Conservation (phyloP, 345 rosid species). For the Populus simonii region DNA sequence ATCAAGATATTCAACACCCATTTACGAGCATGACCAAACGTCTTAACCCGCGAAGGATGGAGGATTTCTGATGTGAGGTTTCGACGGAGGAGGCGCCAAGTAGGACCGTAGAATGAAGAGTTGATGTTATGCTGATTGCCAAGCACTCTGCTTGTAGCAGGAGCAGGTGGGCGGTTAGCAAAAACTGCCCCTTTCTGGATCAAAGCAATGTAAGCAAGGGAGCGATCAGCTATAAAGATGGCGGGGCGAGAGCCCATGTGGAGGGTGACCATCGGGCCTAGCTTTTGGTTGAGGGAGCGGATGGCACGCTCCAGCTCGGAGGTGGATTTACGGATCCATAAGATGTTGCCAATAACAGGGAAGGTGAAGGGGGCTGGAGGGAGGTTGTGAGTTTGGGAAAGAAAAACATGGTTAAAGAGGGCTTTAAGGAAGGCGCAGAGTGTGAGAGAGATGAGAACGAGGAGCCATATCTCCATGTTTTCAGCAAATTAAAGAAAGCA, state of each 20-base stretch:
- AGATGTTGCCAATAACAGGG: constrained; percentile 12
- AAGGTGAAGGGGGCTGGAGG: constrained; percentile 17
- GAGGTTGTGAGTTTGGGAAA: background rate
- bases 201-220: constrained; percentile 23
- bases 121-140: background rate
- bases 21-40: constrained; percentile 11
- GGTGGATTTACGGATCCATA: background rate
- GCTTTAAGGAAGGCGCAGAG: background rate
- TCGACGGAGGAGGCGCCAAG: constrained; percentile 28
- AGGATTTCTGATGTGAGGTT: constrained; percentile 24
- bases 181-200: constrained; percentile 15
- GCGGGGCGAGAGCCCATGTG: constrained; percentile 7
- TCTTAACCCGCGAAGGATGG: constrained; percentile 17
- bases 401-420: background rate
- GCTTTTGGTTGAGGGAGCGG: constrained; percentile 2
- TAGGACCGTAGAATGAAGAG: constrained; percentile 12
- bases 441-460: background rate
- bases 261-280: constrained; percentile 14
- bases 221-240: constrained; percentile 20
- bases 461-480: constrained; percentile 1
- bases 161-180: background rate
- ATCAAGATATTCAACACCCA: constrained; percentile 9
- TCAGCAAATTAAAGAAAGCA: background rate
- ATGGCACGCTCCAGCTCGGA: background rate
- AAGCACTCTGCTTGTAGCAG: background rate